Conservation (phyloP, 164 flowering plant species). For the Houttuynia cordata region DNA sequence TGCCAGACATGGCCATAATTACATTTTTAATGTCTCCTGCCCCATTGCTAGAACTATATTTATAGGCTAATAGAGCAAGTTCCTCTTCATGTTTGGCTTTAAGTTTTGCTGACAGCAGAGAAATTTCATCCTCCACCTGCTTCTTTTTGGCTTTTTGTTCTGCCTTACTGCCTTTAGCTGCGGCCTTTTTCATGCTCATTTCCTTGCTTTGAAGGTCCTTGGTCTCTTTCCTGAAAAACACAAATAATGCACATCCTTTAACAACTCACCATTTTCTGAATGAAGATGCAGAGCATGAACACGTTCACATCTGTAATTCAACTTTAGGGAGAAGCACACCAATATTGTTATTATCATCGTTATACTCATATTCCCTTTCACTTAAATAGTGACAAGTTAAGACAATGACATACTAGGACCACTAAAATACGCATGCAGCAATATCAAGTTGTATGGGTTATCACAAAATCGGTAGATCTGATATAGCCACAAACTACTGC, state of each 20-base stretch:
- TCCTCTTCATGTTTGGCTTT: slow-evolving; percentile 71
- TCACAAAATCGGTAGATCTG: background rate
- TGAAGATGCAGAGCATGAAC: background rate
- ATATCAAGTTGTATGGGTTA: background rate
- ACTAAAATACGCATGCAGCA: background rate
- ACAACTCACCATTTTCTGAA: background rate
- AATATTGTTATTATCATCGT: too few relatives aligned
- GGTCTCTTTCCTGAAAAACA: slow-evolving; percentile 53
- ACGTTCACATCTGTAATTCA: background rate
- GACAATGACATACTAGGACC: background rate
- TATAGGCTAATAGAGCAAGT: slow-evolving; percentile 68
- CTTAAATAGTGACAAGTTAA: too few relatives aligned
- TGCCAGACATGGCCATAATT: slow-evolving; percentile 83
- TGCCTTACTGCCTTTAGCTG: slow-evolving; percentile 96
- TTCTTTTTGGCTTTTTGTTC: slow-evolving; percentile 96
- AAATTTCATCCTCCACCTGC: slow-evolving; percentile 84
- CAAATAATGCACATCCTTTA: background rate
- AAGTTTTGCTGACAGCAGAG: slow-evolving; percentile 53
- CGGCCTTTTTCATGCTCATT: slow-evolving; percentile 58
- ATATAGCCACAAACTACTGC: background rate
- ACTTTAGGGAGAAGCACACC: too few relatives aligned
- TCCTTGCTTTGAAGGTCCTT: slow-evolving; percentile 70
- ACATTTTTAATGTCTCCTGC: slow-evolving; percentile 42
- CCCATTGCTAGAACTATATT: slow-evolving; percentile 18
- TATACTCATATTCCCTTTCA: too few relatives aligned